Base-by-base conservation (phyloP, 2,329 filamentous ascomycete species). In the Epichloe uncinata region DNA sequence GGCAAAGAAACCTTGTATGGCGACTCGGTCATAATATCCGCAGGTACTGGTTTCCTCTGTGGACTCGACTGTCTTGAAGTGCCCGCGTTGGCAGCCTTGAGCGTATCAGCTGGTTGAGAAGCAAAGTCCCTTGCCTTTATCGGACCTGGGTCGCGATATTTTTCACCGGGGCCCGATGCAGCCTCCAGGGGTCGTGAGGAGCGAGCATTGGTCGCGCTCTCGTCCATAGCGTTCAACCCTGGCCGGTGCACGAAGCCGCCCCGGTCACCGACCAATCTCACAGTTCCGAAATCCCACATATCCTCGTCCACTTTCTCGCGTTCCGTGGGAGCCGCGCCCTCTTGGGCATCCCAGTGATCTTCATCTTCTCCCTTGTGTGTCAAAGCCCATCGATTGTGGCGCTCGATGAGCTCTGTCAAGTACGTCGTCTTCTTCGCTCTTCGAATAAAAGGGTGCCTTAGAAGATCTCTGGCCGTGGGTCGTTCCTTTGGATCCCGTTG, bases 271-370 rank as follows among this genome's bases (percentile, higher is more conserved):
- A 84, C 82, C 5, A 94, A 82, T 50, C 90, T 79, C 48, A 98
- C 87, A 0, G 93, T 98, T 42, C 93, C 93, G 71, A 98, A 98
- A 66, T 98, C 93, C 93, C 93, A 98, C 63, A 97, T 80, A 64
- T 97, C 93, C 63, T 96, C 87, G 54, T 84, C 76, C 7, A 78
- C 71, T 16, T 69, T 70, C 55, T 73, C 68, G 35, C 85, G 77
- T 51, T 82, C 76, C 1, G 72, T 54, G 18, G 71, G 69, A 7
- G 72, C 69, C 38, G 77, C 71, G 12, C 73, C 69, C 44, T 79
- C 74, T 37, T 78, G 73, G 8, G 72, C 74, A 20, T 86, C 81
- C 59, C 63, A 65, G 18, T 58, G 54, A 7, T 88, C 85, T 1
- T 85, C 80, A 13, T 81, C 79, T 35, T 81, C 78, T 36, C 81